phyloP scores from a whole-genome alignment of 2,329 filamentous ascomycete genomes.

The Talaromyces piceae region DNA sequence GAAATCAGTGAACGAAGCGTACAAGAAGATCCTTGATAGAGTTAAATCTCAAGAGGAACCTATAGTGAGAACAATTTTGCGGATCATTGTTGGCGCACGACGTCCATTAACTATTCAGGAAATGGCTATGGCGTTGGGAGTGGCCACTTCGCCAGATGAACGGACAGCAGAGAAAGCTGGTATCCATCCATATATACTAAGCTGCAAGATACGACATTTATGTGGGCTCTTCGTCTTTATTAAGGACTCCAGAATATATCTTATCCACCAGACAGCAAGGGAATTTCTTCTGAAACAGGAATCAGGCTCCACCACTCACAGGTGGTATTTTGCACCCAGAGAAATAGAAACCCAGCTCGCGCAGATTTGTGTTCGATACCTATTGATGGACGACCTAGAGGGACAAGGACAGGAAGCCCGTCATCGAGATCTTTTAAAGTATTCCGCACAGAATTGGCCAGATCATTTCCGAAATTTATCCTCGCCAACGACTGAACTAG shows the following conservation, averaged over 20 bases:
- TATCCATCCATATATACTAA: conserved; percentile 9
- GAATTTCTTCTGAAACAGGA: conserved; percentile 26
- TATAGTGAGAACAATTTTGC: background rate
- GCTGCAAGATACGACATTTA: conserved; percentile 17
- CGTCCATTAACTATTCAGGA: conserved; percentile 3
- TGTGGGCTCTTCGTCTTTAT: conserved; percentile 34
- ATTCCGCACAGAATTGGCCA: background rate
- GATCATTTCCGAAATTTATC: background rate
- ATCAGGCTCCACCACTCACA: background rate
- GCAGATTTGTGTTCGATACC: background rate
- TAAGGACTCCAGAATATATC: conserved; percentile 25
- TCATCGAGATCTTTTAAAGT: background rate
- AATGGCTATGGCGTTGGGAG: background rate
- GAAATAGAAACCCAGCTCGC: background rate
- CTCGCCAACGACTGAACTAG: background rate
- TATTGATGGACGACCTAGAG: conserved; percentile 1
- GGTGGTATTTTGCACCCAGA: background rate
- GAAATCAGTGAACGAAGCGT: conserved; percentile 8
- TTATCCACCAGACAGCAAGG: conserved; percentile 36
- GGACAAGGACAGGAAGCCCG: too few relatives aligned
- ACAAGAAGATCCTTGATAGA: conserved; percentile 14
- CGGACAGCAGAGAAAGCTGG: background rate
- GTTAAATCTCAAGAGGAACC: background rate
- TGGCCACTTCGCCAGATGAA: background rate
- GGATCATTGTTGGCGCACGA: background rate